phyloP scores from a whole-genome alignment of 2,329 filamentous ascomycete species.

The Paraconiothyrium brasiliense region DNA sequence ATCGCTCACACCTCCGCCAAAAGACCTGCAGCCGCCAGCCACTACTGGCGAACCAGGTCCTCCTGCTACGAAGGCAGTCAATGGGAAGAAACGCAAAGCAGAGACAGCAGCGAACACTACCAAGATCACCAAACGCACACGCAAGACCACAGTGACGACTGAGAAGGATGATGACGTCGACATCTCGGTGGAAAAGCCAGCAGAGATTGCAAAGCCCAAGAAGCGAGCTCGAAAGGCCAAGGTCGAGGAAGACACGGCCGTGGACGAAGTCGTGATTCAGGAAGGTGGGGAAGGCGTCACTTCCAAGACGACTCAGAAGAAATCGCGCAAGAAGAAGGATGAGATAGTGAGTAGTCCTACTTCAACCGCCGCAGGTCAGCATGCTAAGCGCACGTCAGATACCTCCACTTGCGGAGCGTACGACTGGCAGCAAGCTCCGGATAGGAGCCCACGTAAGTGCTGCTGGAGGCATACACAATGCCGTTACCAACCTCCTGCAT shows the following conservation, averaged over 20 bases:
- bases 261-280: conserved; percentile 25
- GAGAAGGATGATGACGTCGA: conserved; percentile 17
- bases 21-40: conserved; percentile 16
- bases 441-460: conserved; percentile 93
- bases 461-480: conserved; percentile 91
- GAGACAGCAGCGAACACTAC: conserved; percentile 21
- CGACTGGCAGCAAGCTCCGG: conserved; percentile 77
- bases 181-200: neutral
- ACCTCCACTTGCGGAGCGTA: conserved; percentile 75
- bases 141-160: conserved; percentile 29
- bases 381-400: conserved; percentile 23
- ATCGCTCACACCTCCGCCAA: conserved; percentile 35
- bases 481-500: conserved; percentile 77
- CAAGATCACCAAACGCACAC: conserved; percentile 24
- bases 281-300: conserved; percentile 16
- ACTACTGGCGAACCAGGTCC: conserved; percentile 14
- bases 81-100: conserved; percentile 42
- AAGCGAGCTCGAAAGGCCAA: conserved; percentile 28
- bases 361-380: neutral
- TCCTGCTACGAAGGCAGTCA: conserved; percentile 17
- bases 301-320: conserved; percentile 36
- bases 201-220: conserved; percentile 21
- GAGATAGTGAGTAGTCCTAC: conserved; percentile 48
- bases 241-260: conserved; percentile 25
- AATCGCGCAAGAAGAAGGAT: conserved; percentile 65